These are phyloP conservation scores for Coemansia sp. DNA, from an alignment of 192 early-diverging fungal species.

Conservation along the genomic window DNA sequence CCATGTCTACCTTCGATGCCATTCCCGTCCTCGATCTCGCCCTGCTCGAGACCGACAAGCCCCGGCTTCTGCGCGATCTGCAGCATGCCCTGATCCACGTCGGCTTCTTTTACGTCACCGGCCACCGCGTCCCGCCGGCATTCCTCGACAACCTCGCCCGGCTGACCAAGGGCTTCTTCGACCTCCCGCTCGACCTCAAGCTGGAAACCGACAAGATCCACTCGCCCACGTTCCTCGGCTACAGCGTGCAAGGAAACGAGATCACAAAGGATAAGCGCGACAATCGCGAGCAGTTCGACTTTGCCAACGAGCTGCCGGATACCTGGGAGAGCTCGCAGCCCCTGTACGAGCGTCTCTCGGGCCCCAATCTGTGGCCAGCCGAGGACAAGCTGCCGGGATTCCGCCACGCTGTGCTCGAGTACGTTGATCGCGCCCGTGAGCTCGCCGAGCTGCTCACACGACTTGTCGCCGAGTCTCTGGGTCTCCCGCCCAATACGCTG, in stretches of 20 bases:
- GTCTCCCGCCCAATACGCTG: constrained; percentile 33
- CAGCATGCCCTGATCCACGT: constrained; percentile 53
- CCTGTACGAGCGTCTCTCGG: constrained; percentile 49
- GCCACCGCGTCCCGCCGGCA: constrained; percentile 34
- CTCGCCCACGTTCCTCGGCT: constrained; percentile 59
- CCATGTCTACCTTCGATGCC: not conserved
- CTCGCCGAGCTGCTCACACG: constrained; percentile 49
- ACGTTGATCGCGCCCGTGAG: constrained; percentile 34
- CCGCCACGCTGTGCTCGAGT: constrained; percentile 30
- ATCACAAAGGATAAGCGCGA: constrained; percentile 50
- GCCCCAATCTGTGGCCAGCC: constrained; percentile 62
- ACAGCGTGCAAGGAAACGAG: constrained; percentile 50
- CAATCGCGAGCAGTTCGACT: constrained; percentile 57
- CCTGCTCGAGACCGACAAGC: constrained; percentile 9
- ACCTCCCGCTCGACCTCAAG: constrained; percentile 56
- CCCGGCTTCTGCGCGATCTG: constrained; percentile 44
- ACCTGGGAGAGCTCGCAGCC: constrained; percentile 23
- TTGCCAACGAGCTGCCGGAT: constrained; percentile 47
- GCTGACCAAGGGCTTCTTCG: constrained; percentile 45
- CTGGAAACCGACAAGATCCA: constrained; percentile 53
- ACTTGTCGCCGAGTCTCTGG: constrained; percentile 52
- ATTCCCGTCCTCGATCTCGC: no score
- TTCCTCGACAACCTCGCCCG: constrained; percentile 32
- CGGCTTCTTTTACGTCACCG: constrained; percentile 58
- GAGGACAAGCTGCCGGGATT: constrained; percentile 41